Conservation (phyloP, 129 eudicot genomes). For the Arctium minus region DNA sequence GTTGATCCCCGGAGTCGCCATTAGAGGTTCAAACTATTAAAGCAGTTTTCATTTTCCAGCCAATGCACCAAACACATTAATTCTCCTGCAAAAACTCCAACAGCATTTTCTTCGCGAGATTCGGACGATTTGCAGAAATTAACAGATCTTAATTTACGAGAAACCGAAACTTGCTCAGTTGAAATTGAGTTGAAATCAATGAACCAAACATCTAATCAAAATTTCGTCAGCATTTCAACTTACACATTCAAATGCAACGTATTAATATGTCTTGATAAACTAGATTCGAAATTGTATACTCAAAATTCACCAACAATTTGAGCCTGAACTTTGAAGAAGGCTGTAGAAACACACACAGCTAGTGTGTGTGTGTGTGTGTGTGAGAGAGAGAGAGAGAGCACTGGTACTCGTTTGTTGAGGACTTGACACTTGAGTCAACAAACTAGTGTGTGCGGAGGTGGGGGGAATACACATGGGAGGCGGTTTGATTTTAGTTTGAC, state of each 20-base stretch:
- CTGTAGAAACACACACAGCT: slow-evolving; percentile 16
- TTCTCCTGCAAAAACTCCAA: slow-evolving; percentile 7
- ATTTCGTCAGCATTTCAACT: neutral
- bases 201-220: neutral
- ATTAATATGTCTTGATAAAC: neutral
- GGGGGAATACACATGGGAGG: neutral
- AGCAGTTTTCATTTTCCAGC: neutral
- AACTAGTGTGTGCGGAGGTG: slow-evolving; percentile 11
- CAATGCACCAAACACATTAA: neutral
- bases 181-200: slow-evolving; percentile 1
- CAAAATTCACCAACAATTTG: neutral
- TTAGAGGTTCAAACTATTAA: neutral
- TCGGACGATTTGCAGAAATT: neutral
- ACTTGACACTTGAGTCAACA: neutral
- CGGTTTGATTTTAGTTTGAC: neutral
- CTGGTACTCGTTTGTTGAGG: slow-evolving; percentile 2
- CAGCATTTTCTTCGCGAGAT: neutral
- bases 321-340: neutral
- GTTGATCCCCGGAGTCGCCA: neutral
- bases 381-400: neutral
- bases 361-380: neutral
- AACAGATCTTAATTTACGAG: slow-evolving; percentile 22
- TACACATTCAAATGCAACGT: neutral
- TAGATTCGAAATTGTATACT: neutral
- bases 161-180: neutral